These are phyloP conservation scores for Piloderma croceum DNA, from an alignment of 768 basidiomycete species.

Conservation along the genomic window DNA sequence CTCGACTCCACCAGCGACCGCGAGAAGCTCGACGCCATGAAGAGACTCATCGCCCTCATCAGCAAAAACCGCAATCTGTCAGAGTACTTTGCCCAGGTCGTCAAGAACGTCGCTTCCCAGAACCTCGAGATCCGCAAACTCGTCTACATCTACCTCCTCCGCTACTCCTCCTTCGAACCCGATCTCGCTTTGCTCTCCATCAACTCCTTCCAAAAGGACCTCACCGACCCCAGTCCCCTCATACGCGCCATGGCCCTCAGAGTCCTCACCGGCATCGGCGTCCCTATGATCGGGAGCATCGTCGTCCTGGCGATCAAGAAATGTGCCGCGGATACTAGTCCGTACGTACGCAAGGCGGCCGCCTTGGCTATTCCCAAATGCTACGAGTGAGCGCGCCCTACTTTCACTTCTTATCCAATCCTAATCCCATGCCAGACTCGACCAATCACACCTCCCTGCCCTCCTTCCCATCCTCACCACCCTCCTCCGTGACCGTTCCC, in stretches of 20 bases:
- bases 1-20: conserved; percentile 84
- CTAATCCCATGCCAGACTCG: conserved; percentile 47
- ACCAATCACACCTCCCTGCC: conserved; percentile 62
- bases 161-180: conserved; percentile 89
- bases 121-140: conserved; percentile 94
- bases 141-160: conserved; percentile 94
- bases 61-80: conserved; percentile 90
- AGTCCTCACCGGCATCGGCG: conserved; percentile 86
- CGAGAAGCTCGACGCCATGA: conserved; percentile 94
- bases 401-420: conserved; percentile 9
- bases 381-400: conserved; percentile 50
- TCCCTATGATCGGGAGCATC: conserved; percentile 81
- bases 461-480: conserved; percentile 64
- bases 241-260: conserved; percentile 95
- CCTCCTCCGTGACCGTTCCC: conserved; percentile 66
- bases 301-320: conserved; percentile 89
- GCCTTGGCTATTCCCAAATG: conserved; percentile 87
- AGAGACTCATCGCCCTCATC: conserved; percentile 87
- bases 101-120: conserved; percentile 91
- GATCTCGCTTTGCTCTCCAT: conserved; percentile 94
- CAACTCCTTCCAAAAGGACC: conserved; percentile 97
- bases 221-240: conserved; percentile 85
- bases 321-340: conserved; percentile 85
- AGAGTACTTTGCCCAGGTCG: conserved; percentile 92
- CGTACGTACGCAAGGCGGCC: conserved; percentile 91